These are phyloP conservation scores for Thalassiosira hispida DNA, from an alignment of 352 stramenopile species.

Conservation along the genomic window DNA sequence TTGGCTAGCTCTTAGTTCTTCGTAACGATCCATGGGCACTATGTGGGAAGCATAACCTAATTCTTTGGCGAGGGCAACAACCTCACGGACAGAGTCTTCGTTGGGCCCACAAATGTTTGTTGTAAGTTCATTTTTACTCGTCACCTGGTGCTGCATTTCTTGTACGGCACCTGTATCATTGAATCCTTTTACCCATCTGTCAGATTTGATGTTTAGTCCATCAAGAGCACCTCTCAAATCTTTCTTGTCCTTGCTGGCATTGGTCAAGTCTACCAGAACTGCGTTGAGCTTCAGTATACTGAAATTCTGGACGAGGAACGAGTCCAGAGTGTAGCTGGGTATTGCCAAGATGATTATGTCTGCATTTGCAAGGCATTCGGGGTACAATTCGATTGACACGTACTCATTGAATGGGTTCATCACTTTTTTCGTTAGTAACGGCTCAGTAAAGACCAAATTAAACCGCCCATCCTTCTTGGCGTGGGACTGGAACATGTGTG, in stretches of 20 bases:
- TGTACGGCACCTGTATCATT: conserved; percentile 41
- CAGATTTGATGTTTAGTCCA: conserved; percentile 10
- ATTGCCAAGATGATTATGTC: conserved; percentile 35
- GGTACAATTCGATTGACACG: conserved; percentile 26
- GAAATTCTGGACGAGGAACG: conserved; percentile 33
- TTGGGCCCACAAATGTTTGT: conserved; percentile 31
- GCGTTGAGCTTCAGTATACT: conserved; percentile 21
- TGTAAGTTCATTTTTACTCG: conserved; percentile 9
- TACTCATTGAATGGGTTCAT: conserved; percentile 22
- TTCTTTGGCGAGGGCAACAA: conserved; percentile 13
- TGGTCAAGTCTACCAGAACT: conserved; percentile 40
- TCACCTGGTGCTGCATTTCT: conserved; percentile 15
- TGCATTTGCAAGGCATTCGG: conserved; percentile 15
- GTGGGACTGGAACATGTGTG: conserved; percentile 20
- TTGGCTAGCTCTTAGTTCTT: conserved; percentile 10
- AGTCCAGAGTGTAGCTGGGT: conserved; percentile 24
- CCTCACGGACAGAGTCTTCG: conserved; percentile 17
- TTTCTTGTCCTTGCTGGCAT: conserved; percentile 9
- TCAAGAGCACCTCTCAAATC: conserved; percentile 22
- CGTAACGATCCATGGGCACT: conserved; percentile 27
- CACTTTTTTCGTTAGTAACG: not conserved
- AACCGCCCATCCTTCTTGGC: conserved; percentile 1
- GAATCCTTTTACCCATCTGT: conserved; percentile 45
- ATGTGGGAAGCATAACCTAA: conserved; percentile 21
- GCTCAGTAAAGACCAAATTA: conserved; percentile 31